Evolutionary conservation across 257 asterid species (phyloP).

Genomic region (Plantago ovata): DNA sequence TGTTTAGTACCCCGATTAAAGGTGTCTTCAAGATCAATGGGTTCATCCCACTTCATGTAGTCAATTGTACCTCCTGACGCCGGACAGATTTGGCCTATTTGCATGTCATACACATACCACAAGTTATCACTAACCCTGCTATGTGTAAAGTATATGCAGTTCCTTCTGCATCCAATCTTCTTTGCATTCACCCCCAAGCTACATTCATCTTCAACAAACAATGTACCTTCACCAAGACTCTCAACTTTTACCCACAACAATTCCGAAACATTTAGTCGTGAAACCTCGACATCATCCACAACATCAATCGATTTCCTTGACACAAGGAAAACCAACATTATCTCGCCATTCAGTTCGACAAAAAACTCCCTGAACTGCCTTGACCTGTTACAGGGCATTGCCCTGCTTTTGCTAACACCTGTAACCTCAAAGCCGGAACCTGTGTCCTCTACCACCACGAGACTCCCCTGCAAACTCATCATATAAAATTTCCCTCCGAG

Average conservation of each 20-base stretch:
- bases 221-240: not conserved
- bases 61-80: not conserved
- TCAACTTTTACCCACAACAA: constrained; percentile 6
- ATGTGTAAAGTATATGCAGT: constrained; percentile 8
- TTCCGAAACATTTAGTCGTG: constrained; percentile 5
- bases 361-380: constrained; percentile 22
- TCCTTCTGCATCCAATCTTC: not conserved
- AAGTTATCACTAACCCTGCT: not conserved
- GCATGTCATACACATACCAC: constrained; percentile 8
- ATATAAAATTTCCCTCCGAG: constrained; percentile 24
- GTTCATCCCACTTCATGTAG: not conserved
- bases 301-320: not conserved
- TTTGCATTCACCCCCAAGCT: constrained; percentile 2
- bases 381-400: constrained; percentile 18
- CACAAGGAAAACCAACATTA: constrained; percentile 23
- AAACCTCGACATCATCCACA: constrained; percentile 26
- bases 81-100: not conserved
- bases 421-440: constrained; percentile 17
- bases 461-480: constrained; percentile 20
- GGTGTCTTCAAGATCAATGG: not conserved
- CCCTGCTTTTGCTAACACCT: constrained; percentile 17
- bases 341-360: constrained; percentile 23
- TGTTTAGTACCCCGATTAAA: too few species aligned
- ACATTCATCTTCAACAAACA: constrained; percentile 12
- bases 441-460: constrained; percentile 15